Percentiles rank a stretch among this genome's conserved stretches.
Evolutionary conservation across 1,284 basidiomycete genomes (phyloP).

Genomic region (Microbotryum silenes-acaulis): DNA sequence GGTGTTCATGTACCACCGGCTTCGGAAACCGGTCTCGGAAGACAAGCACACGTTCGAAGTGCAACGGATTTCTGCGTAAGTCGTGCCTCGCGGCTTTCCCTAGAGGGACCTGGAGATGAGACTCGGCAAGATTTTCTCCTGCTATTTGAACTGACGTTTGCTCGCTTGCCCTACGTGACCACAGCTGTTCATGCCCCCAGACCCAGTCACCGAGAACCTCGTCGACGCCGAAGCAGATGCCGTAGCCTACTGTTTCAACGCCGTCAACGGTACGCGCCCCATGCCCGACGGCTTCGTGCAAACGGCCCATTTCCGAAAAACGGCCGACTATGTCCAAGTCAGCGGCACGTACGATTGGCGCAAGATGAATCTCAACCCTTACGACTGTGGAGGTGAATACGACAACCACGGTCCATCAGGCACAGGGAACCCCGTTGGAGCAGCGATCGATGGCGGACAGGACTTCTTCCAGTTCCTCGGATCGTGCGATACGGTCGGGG

Average conservation of each 20-base stretch:
- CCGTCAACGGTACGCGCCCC: constrained; percentile 34
- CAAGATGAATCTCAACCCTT: constrained; percentile 34
- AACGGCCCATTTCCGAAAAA: constrained; percentile 33
- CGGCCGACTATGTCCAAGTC: constrained; percentile 32
- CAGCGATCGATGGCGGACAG: constrained; percentile 31
- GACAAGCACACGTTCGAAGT: too few species aligned
- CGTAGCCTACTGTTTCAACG: constrained; percentile 37
- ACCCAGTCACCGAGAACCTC: constrained; percentile 35
- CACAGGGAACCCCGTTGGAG: constrained; percentile 35
- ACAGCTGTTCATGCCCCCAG: constrained; percentile 31
- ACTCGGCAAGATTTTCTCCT: too few species aligned
- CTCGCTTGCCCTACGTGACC: too few species aligned
- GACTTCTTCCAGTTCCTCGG: constrained; percentile 17
- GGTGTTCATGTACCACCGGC: too few species aligned
- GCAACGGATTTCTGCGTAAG: too few species aligned
- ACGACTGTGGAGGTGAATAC: constrained; percentile 32
- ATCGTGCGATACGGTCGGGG: constrained; percentile 36
- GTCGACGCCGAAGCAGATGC: constrained; percentile 37
- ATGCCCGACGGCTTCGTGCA: constrained; percentile 36
- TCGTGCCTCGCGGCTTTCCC: too few species aligned
- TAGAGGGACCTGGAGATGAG: too few species aligned
- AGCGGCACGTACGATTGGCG: constrained; percentile 35
- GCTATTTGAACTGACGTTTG: too few species aligned
- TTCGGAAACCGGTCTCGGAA: too few species aligned
- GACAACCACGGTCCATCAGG: constrained; percentile 25